Evolutionary conservation across 2,329 filamentous ascomycete genomes (phyloP).

Genomic region (Neopestalotiopsis sp.): DNA sequence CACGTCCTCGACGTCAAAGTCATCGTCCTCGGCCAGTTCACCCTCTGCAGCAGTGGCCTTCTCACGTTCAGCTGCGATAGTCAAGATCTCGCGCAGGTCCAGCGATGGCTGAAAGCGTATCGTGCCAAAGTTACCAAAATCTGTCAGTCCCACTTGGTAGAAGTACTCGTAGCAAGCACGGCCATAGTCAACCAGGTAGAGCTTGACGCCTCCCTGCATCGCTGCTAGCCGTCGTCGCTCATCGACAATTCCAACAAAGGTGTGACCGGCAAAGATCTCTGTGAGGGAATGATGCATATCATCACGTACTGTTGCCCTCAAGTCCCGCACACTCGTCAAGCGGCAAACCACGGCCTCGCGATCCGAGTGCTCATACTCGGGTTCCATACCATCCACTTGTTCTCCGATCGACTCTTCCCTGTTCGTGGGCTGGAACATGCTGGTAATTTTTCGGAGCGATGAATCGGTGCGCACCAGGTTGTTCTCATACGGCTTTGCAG

Average conservation of each 20-base stretch:
- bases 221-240: slow-evolving; percentile 85
- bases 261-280: slow-evolving; percentile 85
- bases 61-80: slow-evolving; percentile 75
- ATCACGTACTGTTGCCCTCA: slow-evolving; percentile 81
- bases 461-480: slow-evolving; percentile 91
- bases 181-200: slow-evolving; percentile 93
- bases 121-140: slow-evolving; percentile 92
- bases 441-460: slow-evolving; percentile 90
- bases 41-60: slow-evolving; percentile 47
- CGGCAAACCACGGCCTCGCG: slow-evolving; percentile 73
- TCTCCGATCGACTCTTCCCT: slow-evolving; percentile 38
- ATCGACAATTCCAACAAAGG: slow-evolving; percentile 93
- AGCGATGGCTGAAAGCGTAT: slow-evolving; percentile 83
- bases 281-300: slow-evolving; percentile 84
- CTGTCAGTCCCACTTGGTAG: slow-evolving; percentile 91
- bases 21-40: slow-evolving; percentile 45
- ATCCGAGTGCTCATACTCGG: slow-evolving; percentile 70
- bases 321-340: slow-evolving; percentile 82
- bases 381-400: slow-evolving; percentile 41
- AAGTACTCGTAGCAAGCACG: slow-evolving; percentile 87
- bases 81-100: slow-evolving; percentile 71
- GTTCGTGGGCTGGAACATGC: slow-evolving; percentile 76
- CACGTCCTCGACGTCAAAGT: slow-evolving; percentile 71
- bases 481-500: slow-evolving; percentile 75
- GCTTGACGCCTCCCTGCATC: slow-evolving; percentile 88